These are phyloP conservation scores for Malassezia japonica DNA, from an alignment of 1,284 basidiomycete species.

Conservation along the genomic window DNA sequence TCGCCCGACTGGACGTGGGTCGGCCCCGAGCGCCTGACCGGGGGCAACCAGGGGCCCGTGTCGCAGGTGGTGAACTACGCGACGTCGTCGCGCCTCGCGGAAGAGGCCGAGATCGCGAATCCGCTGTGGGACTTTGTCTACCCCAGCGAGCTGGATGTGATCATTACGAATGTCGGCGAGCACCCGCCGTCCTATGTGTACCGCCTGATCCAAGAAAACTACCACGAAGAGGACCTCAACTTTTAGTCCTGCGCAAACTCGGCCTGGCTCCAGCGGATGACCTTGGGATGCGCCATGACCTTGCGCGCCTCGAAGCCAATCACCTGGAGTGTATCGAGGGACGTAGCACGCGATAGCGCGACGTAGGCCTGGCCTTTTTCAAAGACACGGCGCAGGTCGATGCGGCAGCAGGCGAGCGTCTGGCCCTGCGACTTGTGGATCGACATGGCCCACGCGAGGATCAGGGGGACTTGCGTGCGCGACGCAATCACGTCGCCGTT, in stretches of 20 bases:
- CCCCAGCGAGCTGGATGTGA: conserved; percentile 82
- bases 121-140: conserved; percentile 90
- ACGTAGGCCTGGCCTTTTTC: conserved; percentile 70
- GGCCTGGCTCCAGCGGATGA: conserved; percentile 31
- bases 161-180: conserved; percentile 72
- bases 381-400: conserved; percentile 41
- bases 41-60: conserved; percentile 54
- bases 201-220: conserved; percentile 46
- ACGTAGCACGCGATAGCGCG: conserved; percentile 86
- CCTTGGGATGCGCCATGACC: conserved; percentile 39
- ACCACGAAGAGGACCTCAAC: conserved; percentile 31
- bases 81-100: conserved; percentile 52
- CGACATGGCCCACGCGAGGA: conserved; percentile 46
- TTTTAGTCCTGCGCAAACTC: conserved; percentile 18
- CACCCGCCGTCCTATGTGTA: conserved; percentile 48
- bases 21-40: conserved; percentile 19
- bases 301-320: conserved; percentile 58
- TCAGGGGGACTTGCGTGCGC: conserved; percentile 42
- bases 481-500: conserved; percentile 44
- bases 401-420: conserved; percentile 40
- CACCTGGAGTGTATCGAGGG: conserved; percentile 80
- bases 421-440: conserved; percentile 48
- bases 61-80: conserved; percentile 56
- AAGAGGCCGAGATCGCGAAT: conserved; percentile 81
- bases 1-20: conserved; percentile 80